Base-by-base conservation (phyloP, 805 yeast genomes). In the Candida palmyrensis region DNA sequence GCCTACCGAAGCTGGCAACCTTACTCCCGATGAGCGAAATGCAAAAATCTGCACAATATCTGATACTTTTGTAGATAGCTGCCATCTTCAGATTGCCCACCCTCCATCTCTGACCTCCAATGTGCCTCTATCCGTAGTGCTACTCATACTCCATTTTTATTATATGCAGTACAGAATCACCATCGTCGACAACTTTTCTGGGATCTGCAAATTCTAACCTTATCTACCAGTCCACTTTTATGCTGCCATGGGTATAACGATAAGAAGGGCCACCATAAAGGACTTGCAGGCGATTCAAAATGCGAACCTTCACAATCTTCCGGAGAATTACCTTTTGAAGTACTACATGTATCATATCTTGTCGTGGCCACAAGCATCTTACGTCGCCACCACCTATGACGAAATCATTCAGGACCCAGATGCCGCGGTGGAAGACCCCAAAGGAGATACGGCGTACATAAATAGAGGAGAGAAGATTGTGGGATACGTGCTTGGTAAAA, bases 341-440 rank as follows among this genome's bases (percentile, higher is more conserved):
- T 92, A 88, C 62, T 92, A 92, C 62, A 74, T 92, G 71, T 92
- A 92, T 59, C 98, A 92, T 59, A 73, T 87, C 6, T 64, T 90
- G 32, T 81, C 97, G 23, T 92, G 98, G 98, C 98, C 98, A 2
- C 95, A 90, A 55, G 94, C 95, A 10, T 85, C 96, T 25, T 92
- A 80, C 64, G 97, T 92, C 23, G 98, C 98, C 12, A 82, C 90
- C 1, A 81, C 92, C 2, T 75, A 80, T 18, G 82, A 75, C 42
- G 59, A 52, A 17, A 42, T 49, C 25, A 25, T 24, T 18, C 57
- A 46, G 14, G 50, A 42, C 11, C 42, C 37, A 25, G 75, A 69
- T 8, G 47, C 48, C 10, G 36, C 13, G 20, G 29, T 54, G 16
- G 37, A 41, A 20, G 71, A 66, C 37, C 67, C 72, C 3, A 78